Conservation (phyloP, 2,329 filamentous ascomycete species). For the Penicillium occitanis region DNA sequence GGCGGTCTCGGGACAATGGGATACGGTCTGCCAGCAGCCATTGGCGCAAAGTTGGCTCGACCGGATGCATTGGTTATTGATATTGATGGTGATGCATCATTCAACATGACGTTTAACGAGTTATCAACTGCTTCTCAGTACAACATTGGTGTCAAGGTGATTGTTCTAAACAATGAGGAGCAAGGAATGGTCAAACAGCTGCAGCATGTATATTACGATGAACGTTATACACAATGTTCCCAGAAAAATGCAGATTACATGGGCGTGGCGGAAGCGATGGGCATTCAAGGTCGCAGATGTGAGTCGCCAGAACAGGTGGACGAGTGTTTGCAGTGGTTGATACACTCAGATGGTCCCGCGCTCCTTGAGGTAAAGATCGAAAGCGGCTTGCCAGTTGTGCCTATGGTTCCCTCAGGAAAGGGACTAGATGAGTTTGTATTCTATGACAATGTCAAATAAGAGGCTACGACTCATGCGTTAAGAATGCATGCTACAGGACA, state of each 20-base stretch:
- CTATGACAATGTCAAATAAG: neutral
- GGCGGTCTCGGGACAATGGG: neutral
- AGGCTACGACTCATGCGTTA: too few relatives aligned
- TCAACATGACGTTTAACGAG: neutral
- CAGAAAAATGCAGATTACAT: neutral
- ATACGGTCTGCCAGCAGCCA: neutral
- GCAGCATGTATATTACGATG: neutral
- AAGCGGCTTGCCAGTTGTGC: neutral
- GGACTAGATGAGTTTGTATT: neutral
- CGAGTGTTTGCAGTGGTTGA: neutral
- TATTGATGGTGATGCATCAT: neutral
- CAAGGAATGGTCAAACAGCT: neutral
- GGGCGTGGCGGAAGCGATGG: neutral
- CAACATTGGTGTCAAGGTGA: neutral
- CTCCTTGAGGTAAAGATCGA: neutral
- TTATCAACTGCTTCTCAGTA: neutral
- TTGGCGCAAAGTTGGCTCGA: neutral
- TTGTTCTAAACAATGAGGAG: neutral
- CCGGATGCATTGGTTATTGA: neutral
- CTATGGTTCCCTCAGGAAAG: neutral
- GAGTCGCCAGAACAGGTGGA: neutral
- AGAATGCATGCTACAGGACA: too few relatives aligned
- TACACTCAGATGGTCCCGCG: neutral
- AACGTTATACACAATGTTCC: neutral
- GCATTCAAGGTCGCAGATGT: neutral